Evolutionary conservation across 352 stramenopile species (phyloP), one percentile per base, ranked within the genome.

Genomic region (Globisporangium echinulatum): DNA sequence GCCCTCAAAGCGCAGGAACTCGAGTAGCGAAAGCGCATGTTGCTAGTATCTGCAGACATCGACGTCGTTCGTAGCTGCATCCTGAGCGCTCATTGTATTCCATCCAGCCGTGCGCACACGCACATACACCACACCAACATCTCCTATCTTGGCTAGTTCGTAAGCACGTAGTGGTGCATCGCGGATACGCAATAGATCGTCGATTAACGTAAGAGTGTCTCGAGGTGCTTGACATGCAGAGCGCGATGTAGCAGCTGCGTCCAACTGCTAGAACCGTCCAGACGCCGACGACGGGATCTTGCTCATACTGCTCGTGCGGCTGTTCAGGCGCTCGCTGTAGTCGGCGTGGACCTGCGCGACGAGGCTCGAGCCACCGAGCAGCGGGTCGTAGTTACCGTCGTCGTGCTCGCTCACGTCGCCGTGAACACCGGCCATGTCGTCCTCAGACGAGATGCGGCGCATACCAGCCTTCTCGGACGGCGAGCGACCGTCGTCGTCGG

Each of bases 331-430:
- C 57, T 90, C 81, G 44, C 74, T 77, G 54, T 91, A 92, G 58
- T 89, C 79, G 43, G 88, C 76, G 53, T 91, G 81, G 46, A 92
- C 83, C 53, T 87, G 81, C 36, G 71, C 76, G 51, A 92, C 69
- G 44, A 92, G 70, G 48, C 78, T 89, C 38, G 52, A 63, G 19
- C 77, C 70, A 13, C 81, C 81, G 2, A 90, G 59, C 58, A 92
- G 64, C 7, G 83, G 83, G 54, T 92, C 83, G 55, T 87, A 88
- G 50, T 69, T 74, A 7, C 49, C 64, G 44, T 88, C 79, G 46
- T 79, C 79, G 25, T 79, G 64, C 49, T 59, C 67, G 13, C 67
- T 67, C 13, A 54, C 62, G 40, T 43, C 68, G 44, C 42, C 19
- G 1, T 71, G 65, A 8, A 66, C 56, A 6, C 69, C 69, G 33